These are phyloP conservation scores for Neurospora sp. DNA, from an alignment of 2,329 filamentous ascomycete species.

Conservation along the genomic window DNA sequence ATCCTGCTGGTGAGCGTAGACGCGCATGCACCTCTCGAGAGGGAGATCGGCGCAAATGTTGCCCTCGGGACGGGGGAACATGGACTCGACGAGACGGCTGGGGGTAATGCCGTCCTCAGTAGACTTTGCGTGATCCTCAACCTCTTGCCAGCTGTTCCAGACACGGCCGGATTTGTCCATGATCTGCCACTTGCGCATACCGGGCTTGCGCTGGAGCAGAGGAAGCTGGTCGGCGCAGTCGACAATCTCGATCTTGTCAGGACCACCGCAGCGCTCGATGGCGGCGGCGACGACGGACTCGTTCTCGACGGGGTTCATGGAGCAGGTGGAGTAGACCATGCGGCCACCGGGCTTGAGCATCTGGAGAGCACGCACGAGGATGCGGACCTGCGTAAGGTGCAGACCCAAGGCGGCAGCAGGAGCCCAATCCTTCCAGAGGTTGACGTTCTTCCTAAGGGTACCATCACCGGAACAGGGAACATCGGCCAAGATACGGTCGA, in stretches of 20 bases:
- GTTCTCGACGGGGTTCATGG: conserved; percentile 97
- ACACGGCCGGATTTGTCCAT: conserved; percentile 77
- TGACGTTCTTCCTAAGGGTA: conserved; percentile 84
- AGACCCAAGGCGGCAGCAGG: conserved; percentile 80
- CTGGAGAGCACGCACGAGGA: conserved; percentile 83
- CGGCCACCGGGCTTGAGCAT: conserved; percentile 92
- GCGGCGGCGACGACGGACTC: conserved; percentile 84
- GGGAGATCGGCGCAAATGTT: conserved; percentile 54
- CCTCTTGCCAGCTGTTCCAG: conserved; percentile 74
- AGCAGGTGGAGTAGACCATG: conserved; percentile 97
- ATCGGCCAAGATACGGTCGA: conserved; percentile 91
- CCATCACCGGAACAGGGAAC: conserved; percentile 96
- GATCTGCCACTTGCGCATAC: conserved; percentile 75
- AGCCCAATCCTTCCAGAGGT: conserved; percentile 92
- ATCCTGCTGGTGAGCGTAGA: conserved; percentile 92
- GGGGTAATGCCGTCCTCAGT: conserved; percentile 50
- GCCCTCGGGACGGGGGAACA: conserved; percentile 62
- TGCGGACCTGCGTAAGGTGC: conserved; percentile 77
- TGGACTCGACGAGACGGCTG: conserved; percentile 62
- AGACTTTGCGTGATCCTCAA: conserved; percentile 56
- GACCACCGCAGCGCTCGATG: conserved; percentile 80
- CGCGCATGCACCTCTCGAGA: conserved; percentile 80
- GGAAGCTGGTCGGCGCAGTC: conserved; percentile 74
- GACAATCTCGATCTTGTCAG: conserved; percentile 69
- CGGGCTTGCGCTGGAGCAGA: conserved; percentile 63